Evolutionary conservation across 805 yeast genomes (phyloP), one percentile per base, ranked within the genome.

Genomic region (Candida insectorum): DNA sequence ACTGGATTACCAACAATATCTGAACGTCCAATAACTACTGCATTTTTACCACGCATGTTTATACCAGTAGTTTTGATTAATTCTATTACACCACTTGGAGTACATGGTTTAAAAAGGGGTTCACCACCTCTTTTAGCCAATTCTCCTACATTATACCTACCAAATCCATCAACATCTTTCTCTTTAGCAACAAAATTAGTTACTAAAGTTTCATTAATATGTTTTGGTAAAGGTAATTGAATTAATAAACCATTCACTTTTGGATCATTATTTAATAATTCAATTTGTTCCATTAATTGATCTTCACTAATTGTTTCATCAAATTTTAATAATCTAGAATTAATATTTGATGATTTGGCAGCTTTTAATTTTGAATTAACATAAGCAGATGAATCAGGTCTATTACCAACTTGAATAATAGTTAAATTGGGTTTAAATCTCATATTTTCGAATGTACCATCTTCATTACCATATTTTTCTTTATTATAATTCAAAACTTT

Each of bases 1-100:
- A 89, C 88, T 24, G 98, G 98, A 30, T 84, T 79, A 37, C 98
- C 98, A 24, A 91, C 98, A 48, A 91, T 91, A 56, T 93, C 97
- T 14, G 95, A 85, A 56, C 97, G 77, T 34, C 98, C 97, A 40
- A 93, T 68, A 15, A 91, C 97, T 38, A 89, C 95, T 13, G 94
- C 95, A 41, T 73, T 73, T 48, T 85, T 77, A 36, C 97, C 97
- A n/a, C 75, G 57, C 37, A 88, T 63, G 20, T 66, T 61, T 16
- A 86, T 76, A 6, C 81, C 78, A 30, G 85, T 75, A 44, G 80
- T 72, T 48, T 82, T 76, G 51, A 91, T 70, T 51, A 91, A 66
- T 51, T 79, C 83, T 69, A 91, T 81, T 49, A 88, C 77, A 38
- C 98, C 98, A 62, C 81, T 79, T 35, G 98, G 98, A 18, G 98